These are phyloP conservation scores for Polygonum aviculare DNA, from an alignment of 148 eudicot genomes.

Conservation along the genomic window DNA sequence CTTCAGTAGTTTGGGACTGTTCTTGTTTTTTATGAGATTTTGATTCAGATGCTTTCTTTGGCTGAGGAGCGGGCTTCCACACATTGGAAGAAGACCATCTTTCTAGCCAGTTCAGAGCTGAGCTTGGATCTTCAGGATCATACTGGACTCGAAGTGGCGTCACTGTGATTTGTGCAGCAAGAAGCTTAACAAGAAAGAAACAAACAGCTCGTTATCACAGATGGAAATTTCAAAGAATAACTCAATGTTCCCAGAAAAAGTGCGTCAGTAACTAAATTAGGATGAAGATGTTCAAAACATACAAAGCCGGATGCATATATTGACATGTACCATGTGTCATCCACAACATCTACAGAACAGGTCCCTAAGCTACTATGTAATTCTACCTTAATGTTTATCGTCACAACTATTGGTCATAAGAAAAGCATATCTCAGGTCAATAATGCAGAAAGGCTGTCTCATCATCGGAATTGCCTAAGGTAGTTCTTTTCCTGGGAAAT, in stretches of 20 bases:
- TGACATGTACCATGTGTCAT: not conserved
- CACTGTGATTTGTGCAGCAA: constrained; percentile 41
- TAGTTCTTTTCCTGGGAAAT: not conserved
- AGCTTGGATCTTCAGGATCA: constrained; percentile 39
- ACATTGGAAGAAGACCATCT: constrained; percentile 45
- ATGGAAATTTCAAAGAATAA: constrained; percentile 7
- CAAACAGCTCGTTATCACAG: not conserved
- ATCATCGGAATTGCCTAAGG: not conserved
- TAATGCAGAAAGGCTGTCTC: not conserved
- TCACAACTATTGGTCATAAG: not conserved
- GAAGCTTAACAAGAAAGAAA: constrained; percentile 26
- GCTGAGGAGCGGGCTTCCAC: constrained; percentile 36
- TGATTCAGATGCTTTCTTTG: constrained; percentile 27
- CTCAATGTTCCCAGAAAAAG: not conserved
- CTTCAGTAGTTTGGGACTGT: constrained; percentile 25
- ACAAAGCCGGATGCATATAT: not conserved
- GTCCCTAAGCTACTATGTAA: not conserved
- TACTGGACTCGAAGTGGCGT: constrained; percentile 50
- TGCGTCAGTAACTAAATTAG: not conserved
- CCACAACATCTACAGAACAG: not conserved
- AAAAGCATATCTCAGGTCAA: not conserved
- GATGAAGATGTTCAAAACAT: not conserved
- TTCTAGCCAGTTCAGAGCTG: constrained; percentile 38
- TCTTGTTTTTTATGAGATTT: constrained; percentile 35
- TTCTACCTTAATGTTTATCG: too few species aligned